Percentiles rank a stretch among this genome's conserved stretches.
Evolutionary conservation across 78 protist genomes (phyloP).

Genomic region (Tieghemostelium lacteum): DNA sequence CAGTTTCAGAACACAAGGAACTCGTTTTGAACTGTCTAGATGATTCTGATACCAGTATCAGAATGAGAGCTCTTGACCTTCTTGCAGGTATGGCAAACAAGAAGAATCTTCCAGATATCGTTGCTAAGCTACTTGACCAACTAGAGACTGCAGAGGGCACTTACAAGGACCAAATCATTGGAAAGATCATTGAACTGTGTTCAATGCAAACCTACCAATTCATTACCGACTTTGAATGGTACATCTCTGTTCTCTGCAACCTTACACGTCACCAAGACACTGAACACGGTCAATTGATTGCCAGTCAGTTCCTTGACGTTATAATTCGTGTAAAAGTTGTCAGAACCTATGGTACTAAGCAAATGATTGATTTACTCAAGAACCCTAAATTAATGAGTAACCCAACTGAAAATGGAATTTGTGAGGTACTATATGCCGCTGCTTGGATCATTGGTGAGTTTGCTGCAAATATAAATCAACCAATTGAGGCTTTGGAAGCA

Average conservation of each 20-base stretch:
- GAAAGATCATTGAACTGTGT: constrained; percentile 90
- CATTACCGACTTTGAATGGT: constrained; percentile 96
- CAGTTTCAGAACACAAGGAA: constrained; percentile 85
- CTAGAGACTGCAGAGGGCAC: constrained; percentile 79
- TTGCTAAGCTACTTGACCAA: constrained; percentile 78
- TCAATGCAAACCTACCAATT: constrained; percentile 79
- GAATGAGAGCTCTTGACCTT: constrained; percentile 93
- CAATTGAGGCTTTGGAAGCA: constrained; percentile 44
- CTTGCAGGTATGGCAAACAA: constrained; percentile 90
- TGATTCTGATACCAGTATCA: constrained; percentile 94
- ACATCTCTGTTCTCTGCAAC: constrained; percentile 80
- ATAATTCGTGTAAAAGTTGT: constrained; percentile 85
- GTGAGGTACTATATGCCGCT: constrained; percentile 90
- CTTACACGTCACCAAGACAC: constrained; percentile 75
- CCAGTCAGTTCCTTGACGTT: constrained; percentile 89
- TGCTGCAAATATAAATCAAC: constrained; percentile 35
- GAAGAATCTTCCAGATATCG: constrained; percentile 90
- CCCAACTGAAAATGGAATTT: constrained; percentile 70
- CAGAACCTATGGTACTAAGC: constrained; percentile 19
- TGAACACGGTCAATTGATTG: constrained; percentile 84
- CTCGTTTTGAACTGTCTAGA: constrained; percentile 88
- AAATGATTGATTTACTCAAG: constrained; percentile 58
- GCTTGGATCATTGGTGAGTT: constrained; percentile 95
- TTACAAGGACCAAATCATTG: constrained; percentile 84
- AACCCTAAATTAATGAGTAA: constrained; percentile 69